Evolutionary conservation across 2,329 filamentous ascomycete genomes (phyloP).

Genomic region (Teratosphaeria gauchensis): DNA sequence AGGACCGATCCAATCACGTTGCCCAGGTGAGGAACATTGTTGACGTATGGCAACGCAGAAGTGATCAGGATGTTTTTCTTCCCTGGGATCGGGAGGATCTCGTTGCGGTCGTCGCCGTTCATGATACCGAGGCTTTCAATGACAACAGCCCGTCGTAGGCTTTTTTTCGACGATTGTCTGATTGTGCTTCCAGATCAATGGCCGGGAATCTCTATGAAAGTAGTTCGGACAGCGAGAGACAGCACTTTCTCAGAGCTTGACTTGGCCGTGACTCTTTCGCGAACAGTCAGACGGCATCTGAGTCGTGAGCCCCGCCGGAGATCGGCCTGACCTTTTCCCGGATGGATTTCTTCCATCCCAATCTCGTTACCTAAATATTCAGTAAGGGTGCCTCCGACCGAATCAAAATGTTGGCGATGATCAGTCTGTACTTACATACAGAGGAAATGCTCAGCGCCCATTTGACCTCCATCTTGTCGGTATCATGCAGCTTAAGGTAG

Average conservation of each 20-base stretch:
- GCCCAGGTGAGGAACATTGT: slow-evolving; percentile 67
- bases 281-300: background rate
- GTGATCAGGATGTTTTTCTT: slow-evolving; percentile 86
- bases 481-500: too few species aligned
- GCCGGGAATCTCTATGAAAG: too few species aligned
- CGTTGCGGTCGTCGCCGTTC: slow-evolving; percentile 17
- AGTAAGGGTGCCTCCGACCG: too few species aligned
- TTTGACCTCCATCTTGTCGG: too few species aligned
- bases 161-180: too few species aligned
- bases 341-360: too few species aligned
- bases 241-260: too few species aligned
- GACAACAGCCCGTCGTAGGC: background rate
- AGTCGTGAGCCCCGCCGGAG: background rate
- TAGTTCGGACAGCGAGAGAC: too few species aligned
- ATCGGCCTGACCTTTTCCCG: background rate
- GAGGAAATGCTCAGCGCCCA: too few species aligned
- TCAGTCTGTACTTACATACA: too few species aligned
- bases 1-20: slow-evolving; percentile 83
- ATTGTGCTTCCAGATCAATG: background rate
- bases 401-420: too few species aligned
- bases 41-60: slow-evolving; percentile 80
- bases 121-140: background rate
- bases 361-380: too few species aligned
- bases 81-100: slow-evolving; percentile 39
- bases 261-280: background rate